Evolutionary conservation across 331 rosid species (phyloP), one percentile per base, ranked within the genome.

Genomic region (Malus hybrid): DNA sequence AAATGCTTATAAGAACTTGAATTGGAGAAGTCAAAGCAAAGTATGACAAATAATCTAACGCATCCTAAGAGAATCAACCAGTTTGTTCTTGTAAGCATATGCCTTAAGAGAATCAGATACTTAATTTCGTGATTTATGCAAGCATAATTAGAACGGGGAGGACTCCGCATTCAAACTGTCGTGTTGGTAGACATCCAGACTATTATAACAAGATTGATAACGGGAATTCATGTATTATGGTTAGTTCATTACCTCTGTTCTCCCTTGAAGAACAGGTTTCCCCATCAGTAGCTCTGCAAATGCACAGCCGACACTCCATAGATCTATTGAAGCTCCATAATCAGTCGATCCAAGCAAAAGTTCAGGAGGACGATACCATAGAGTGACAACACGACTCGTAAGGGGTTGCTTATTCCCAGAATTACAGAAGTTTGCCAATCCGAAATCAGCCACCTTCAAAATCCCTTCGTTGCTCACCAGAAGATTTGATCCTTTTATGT

Each of bases 351-450:
- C 99, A 39, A 95, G 90, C 81, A 95, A 74, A 73, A 95, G 98
- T 77, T 95, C 99, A 3, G 99, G 99, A 68, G 99, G 99, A 11
- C 98, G 99, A 63, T 95, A 92, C 99, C 99, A 95, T 75, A 95
- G 80, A 22, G 99, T 95, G 82, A 95, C 96, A 28, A 95, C 99
- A 9, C 98, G 99, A 56, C 97, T 95, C 10, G 99, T 95, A 67
- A 95, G 85, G 6, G 97, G 98, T 71, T 89, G 99, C 69, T 63
- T 87, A 55, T 82, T 81, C 79, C 90, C 89, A 5, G 73, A 75
- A 80, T 67, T 85, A 67, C 76, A 82, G 78, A 84, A 92, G 80
- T 95, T 95, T 13, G 98, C 99, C 87, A 95, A 80, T 70, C 99
- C 98, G 80, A 95, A 95, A 90, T 95, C 99, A 44, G 97, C 97